Conservation (phyloP, 805 yeast species). For the Gaillardinia entomophila region DNA sequence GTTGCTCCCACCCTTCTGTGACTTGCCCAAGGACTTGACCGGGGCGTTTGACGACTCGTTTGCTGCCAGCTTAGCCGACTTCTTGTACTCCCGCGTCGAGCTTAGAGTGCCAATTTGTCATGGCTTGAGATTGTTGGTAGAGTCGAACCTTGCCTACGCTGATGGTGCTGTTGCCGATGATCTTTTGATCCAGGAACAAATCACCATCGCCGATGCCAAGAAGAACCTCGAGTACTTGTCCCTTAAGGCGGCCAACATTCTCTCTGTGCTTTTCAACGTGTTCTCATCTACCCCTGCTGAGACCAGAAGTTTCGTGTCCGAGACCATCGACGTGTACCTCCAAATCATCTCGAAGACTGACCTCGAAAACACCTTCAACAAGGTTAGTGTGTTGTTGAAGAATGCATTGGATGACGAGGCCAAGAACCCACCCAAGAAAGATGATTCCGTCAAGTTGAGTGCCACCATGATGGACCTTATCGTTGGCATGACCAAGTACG, state of each 20-base stretch:
- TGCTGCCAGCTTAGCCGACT: slow-evolving; percentile 69
- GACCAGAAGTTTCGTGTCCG: slow-evolving; percentile 76
- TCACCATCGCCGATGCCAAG: slow-evolving; percentile 51
- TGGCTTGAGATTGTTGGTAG: slow-evolving; percentile 70
- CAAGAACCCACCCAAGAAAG: slow-evolving; percentile 23
- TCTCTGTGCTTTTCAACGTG: slow-evolving; percentile 87
- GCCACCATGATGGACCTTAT: slow-evolving; percentile 89
- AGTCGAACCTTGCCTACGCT: slow-evolving; percentile 61
- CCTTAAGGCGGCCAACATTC: slow-evolving; percentile 62
- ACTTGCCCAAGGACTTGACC: slow-evolving; percentile 71
- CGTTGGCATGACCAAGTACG: slow-evolving; percentile 79
- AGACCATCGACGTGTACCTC: slow-evolving; percentile 77
- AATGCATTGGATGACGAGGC: slow-evolving; percentile 62
- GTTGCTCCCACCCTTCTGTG: slow-evolving; percentile 81
- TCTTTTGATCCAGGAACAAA: slow-evolving; percentile 51
- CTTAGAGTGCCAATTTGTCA: slow-evolving; percentile 81
- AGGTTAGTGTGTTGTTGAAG: slow-evolving; percentile 75
- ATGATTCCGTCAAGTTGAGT: slow-evolving; percentile 47
- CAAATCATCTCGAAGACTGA: slow-evolving; percentile 64
- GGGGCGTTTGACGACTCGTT: slow-evolving; percentile 65
- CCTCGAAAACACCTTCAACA: slow-evolving; percentile 70
- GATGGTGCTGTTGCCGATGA: slow-evolving; percentile 55
- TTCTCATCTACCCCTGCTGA: slow-evolving; percentile 86
- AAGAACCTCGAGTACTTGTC: slow-evolving; percentile 59
- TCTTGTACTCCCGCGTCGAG: slow-evolving; percentile 68